Conservation (phyloP, 768 basidiomycete genomes). For the Mycena capillaripes region DNA sequence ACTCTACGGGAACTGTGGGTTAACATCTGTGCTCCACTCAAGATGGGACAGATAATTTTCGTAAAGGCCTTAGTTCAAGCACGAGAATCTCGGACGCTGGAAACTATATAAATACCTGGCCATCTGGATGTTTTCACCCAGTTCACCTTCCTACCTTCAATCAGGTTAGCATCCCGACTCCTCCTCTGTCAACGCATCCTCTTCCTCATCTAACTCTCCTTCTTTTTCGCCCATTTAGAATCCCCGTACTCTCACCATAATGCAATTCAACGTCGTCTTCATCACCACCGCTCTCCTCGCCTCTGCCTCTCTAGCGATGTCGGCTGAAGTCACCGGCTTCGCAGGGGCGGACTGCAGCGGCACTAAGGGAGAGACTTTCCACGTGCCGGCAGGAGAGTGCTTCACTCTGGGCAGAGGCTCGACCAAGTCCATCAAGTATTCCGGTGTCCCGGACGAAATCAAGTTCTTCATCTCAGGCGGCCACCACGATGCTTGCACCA, state of each 20-base stretch:
- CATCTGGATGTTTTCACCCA: background rate
- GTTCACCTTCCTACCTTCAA: slow-evolving; percentile 9
- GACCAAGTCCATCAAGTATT: background rate
- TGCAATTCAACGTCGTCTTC: slow-evolving; percentile 38
- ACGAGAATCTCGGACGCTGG: background rate
- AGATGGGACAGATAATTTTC: slow-evolving; percentile 2
- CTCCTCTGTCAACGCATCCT: background rate
- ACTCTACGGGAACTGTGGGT: slow-evolving; percentile 9
- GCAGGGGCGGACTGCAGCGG: background rate
- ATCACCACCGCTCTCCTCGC: slow-evolving; percentile 8
- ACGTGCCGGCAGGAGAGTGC: background rate
- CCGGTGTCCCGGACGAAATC: background rate
- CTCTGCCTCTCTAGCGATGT: slow-evolving; percentile 11
- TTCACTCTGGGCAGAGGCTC: background rate
- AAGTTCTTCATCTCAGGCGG: background rate
- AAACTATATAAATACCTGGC: slow-evolving; percentile 9
- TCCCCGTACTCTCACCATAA: slow-evolving; percentile 29
- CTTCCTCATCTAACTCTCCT: slow-evolving; percentile 5
- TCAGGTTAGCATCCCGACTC: background rate
- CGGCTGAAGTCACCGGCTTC: slow-evolving; percentile 2
- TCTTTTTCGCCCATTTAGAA: slow-evolving; percentile 30
- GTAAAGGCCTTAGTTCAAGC: background rate
- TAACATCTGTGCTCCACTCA: slow-evolving; percentile 10
- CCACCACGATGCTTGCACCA: background rate
- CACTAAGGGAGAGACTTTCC: background rate